Base-by-base conservation (phyloP, 2,329 filamentous ascomycete genomes). In the Metarhizium album region DNA sequence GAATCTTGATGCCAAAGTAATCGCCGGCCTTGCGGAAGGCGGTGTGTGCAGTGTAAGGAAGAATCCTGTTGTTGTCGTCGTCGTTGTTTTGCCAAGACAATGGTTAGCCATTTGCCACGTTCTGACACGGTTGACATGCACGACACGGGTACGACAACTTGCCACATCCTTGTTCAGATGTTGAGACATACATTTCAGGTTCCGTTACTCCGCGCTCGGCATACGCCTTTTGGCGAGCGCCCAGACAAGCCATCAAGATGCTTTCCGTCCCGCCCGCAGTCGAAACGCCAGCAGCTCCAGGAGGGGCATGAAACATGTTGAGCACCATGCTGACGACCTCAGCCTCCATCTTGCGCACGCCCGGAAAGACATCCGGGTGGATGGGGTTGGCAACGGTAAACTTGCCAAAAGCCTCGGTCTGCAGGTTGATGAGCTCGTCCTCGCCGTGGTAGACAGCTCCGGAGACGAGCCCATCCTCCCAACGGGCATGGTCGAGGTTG, bases 311-410 rank as follows among this genome's bases (percentile, higher is more conserved):
- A 74, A 96, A 98, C 67, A 98, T 73, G 43, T 80, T 79, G 54
- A 95, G 73, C 29, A 94, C 90, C 91, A 98, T 98, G 57, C 90
- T 86, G 48, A 98, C 93, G 54, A 98, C 75, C 72, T 98, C 93
- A 43, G 93, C 91, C 74, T 98, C 93, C 93, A 98, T 98, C 79
- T 98, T 98, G 61, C 93, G 78, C 48, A 98, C 90, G 27, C 91
- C 93, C 16, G 93, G 93, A 71, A 98, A 98, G 42, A 98, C 91
- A 70, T 98, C 93, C 6, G 93, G 93, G 67, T 98, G 93, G 59
- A 98, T 93, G 3, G 93, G 93, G 67, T 98, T 98, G 38, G 90
- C 80, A 29, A 98, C 93, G 47, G 90, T 91, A 67, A 98, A 98
- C 68, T 87, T 86, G 57, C 87, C 86, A 74, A 91, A 97, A 0